Evolutionary conservation across 371 early-diverging fungal genomes (phyloP), one percentile per base, ranked within the genome.

Genomic region (Mucor ambiguus): DNA sequence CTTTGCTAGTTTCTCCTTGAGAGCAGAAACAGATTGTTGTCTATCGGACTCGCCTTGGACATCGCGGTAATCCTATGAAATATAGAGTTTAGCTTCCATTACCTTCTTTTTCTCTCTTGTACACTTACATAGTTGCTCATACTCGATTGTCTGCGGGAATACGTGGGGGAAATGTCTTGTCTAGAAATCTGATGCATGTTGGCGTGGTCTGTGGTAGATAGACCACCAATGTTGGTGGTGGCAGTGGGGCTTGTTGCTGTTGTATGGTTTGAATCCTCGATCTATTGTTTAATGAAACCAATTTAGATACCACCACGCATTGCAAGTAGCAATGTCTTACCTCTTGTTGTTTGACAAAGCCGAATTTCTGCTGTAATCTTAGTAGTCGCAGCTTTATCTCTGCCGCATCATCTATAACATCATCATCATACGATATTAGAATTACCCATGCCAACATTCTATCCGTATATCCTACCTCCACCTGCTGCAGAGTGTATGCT

Each of bases 291-390:
- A 22, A 20, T 46, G 46, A 46, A 46, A 46, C 46, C 46, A 46
- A 46, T 22, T 22, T 8, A 46, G 41, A 37, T 37, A 12, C 12
- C 37, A 12, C 41, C 41, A 10, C 41, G 18, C 41, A 18, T 1
- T 18, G 18, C 41, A 22, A 46, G 22, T 22, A 2, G 7, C 30
- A 61, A 12, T 29, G 44, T 43, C 60, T 63, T 63, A 69, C 73
- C 41, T 71, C 80, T 58, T 67, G 64, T 54, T 66, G 64, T 58
- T 66, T 71, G 22, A 20, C 43, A 57, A 81, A 85, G 30, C 86
- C 87, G 78, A 89, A 89, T 73, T 85, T 83, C 62, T 88, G 89
- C 60, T 87, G 88, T 54, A 89, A 69, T 22, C 87, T 68, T n/a
- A 80, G 65, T 18, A 89, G 57, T 28, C 84, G 66, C 49, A 81